Percentiles rank a stretch among this genome's conserved stretches.
phyloP scores from a whole-genome alignment of 495 filamentous ascomycete species.

The Xylaria nigripes region DNA sequence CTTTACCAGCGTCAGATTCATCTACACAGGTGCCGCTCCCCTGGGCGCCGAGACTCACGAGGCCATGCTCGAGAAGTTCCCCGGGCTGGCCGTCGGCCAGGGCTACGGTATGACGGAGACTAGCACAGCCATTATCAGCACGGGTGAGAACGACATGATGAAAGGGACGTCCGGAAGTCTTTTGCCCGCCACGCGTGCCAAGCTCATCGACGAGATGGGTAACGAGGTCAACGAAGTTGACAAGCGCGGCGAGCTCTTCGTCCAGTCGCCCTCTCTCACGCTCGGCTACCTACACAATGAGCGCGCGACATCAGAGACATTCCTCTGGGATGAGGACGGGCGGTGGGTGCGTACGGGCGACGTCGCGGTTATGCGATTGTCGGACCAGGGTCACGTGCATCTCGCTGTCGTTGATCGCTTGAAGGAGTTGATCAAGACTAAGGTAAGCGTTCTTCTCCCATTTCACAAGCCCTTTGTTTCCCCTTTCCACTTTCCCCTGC shows the following conservation, averaged over 20 bases:
- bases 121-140: slow-evolving; percentile 61
- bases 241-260: slow-evolving; percentile 70
- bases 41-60: slow-evolving; percentile 70
- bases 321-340: slow-evolving; percentile 58
- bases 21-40: slow-evolving; percentile 81
- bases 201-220: slow-evolving; percentile 65
- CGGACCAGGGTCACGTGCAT: slow-evolving; percentile 63
- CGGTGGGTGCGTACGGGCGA: slow-evolving; percentile 84
- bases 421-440: slow-evolving; percentile 92
- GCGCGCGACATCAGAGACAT: slow-evolving; percentile 73
- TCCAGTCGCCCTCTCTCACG: slow-evolving; percentile 68
- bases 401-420: slow-evolving; percentile 79
- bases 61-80: slow-evolving; percentile 56
- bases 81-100: slow-evolving; percentile 61
- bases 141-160: slow-evolving; percentile 57
- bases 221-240: slow-evolving; percentile 68
- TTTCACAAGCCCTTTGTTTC: too few relatives aligned
- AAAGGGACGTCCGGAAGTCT: slow-evolving; percentile 68
- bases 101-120: slow-evolving; percentile 87
- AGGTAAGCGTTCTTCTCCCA: slow-evolving; percentile 49
- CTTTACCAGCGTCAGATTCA: slow-evolving; percentile 54
- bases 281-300: slow-evolving; percentile 82
- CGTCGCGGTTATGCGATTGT: slow-evolving; percentile 61
- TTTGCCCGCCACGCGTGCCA: slow-evolving; percentile 56
- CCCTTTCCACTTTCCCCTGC: background rate